phyloP scores from a whole-genome alignment of 2,329 filamentous ascomycete genomes.

The Pyrenochaeta sp. region DNA sequence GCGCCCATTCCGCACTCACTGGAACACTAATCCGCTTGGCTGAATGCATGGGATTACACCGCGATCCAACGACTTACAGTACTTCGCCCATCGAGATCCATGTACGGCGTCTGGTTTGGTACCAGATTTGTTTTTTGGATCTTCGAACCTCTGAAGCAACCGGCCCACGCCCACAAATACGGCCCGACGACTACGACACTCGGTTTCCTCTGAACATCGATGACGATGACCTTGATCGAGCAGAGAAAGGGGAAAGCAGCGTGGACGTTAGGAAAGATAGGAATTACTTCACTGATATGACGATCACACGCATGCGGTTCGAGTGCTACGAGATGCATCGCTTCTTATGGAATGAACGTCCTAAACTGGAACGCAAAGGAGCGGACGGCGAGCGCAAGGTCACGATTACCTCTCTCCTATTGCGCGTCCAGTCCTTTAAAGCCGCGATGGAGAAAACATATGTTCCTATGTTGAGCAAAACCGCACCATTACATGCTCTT shows the following conservation, averaged over 20 bases:
- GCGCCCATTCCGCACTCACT: constrained; percentile 75
- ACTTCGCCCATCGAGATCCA: constrained; percentile 74
- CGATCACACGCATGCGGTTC: constrained; percentile 73
- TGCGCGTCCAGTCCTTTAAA: constrained; percentile 74
- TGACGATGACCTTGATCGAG: constrained; percentile 66
- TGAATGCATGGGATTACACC: constrained; percentile 79
- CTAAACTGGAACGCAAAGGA: constrained; percentile 64
- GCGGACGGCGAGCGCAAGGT: constrained; percentile 32
- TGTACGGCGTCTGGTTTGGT: constrained; percentile 76
- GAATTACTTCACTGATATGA: constrained; percentile 72
- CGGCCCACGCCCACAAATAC: constrained; percentile 74
- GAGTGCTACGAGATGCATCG: constrained; percentile 78
- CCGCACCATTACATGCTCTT: constrained; percentile 70
- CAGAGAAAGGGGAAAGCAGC: constrained; percentile 35
- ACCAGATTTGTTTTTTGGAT: constrained; percentile 80
- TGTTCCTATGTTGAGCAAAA: constrained; percentile 67
- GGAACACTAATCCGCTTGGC: constrained; percentile 77
- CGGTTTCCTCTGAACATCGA: constrained; percentile 75
- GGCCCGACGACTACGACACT: constrained; percentile 78
- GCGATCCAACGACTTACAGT: constrained; percentile 73
- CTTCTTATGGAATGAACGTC: constrained; percentile 73
- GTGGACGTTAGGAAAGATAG: constrained; percentile 56
- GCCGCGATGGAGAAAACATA: constrained; percentile 72
- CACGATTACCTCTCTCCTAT: constrained; percentile 67
- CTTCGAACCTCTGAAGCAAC: constrained; percentile 78